Conservation (phyloP, 805 yeast species). For the Blastobotrys attinorum region DNA sequence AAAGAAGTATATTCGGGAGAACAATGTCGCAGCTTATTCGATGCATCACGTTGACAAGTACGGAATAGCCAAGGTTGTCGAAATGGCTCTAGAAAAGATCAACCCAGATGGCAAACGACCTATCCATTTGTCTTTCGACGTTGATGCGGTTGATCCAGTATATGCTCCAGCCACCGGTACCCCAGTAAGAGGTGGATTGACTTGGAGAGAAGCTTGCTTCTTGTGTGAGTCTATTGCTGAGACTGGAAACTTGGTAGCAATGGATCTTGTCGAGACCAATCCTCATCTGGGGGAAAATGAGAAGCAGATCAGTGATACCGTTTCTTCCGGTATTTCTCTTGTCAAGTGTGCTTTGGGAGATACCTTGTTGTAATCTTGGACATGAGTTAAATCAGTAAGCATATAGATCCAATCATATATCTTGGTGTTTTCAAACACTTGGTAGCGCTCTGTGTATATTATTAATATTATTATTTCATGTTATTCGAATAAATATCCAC, state of each 20-base stretch:
- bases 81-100: slow-evolving; percentile 76
- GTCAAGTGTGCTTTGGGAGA: slow-evolving; percentile 95
- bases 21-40: slow-evolving; percentile 75
- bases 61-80: slow-evolving; percentile 86
- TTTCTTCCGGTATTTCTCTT: slow-evolving; percentile 81
- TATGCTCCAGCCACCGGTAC: slow-evolving; percentile 97
- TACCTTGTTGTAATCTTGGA: slow-evolving; percentile 50
- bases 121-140: slow-evolving; percentile 87
- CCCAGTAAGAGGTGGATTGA: slow-evolving; percentile 92
- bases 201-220: slow-evolving; percentile 89
- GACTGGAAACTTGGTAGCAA: slow-evolving; percentile 77
- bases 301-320: slow-evolving; percentile 70
- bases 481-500: too few species aligned
- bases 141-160: slow-evolving; percentile 92
- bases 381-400: background rate
- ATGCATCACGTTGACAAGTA: slow-evolving; percentile 95
- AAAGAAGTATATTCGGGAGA: slow-evolving; percentile 59
- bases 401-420: too few species aligned
- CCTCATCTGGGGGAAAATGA: slow-evolving; percentile 80
- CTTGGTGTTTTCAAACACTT: too few species aligned
- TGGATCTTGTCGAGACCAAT: slow-evolving; percentile 91
- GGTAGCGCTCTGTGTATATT: too few species aligned
- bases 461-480: too few species aligned
- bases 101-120: slow-evolving; percentile 70
- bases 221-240: slow-evolving; percentile 87